Evolutionary conservation across 2,329 filamentous ascomycete genomes (phyloP), one percentile per base, ranked within the genome.

Genomic region (Fusarium albosuccineum): DNA sequence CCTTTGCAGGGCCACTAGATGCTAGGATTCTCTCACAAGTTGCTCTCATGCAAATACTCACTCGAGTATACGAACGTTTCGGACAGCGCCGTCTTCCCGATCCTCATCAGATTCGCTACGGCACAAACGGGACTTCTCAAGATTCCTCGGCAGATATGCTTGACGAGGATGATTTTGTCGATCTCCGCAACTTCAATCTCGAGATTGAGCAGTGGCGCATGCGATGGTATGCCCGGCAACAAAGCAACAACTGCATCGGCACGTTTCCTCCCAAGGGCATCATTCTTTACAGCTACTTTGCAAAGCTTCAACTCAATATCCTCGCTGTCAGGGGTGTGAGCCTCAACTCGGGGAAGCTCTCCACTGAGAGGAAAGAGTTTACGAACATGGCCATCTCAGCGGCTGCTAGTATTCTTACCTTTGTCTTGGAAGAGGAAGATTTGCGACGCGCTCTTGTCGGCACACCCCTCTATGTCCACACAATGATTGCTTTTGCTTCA

Each of bases 141-240:
- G 22, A 22, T 22, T 22, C 22, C 22, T 22, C 22, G 4, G 22
- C 22, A 4, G 22, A 22, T 22, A 75, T 77, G 11, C 68, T 81
- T 0, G 70, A 72, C 1, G 78, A 78, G 46, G 66, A 71, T 2
- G 79, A 81, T 50, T 77, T 81, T 29, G 75, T 74, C 26, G 74
- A 76, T 57, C 62, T 81, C 13, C 74, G 78, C 39, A 72, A 75
- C 49, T 81, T 80, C 69, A 81, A 81, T 59, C 74, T 80, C 29
- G 76, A 78, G 33, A 80, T 81, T n/a, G 80, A 82, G 33, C 76
- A 80, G 54, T 81, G 79, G 79, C 73, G 79, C 8, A 73, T 79
- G 50, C 71, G 70, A 9, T 81, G 78, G 79, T 65, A 66, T 9
- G 40, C 65, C 7, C 67, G 74, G 9, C 68, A 71, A 56, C 56